Base-by-base conservation (phyloP, 2,329 filamentous ascomycete genomes). In the Clonostachys rhizophaga region DNA sequence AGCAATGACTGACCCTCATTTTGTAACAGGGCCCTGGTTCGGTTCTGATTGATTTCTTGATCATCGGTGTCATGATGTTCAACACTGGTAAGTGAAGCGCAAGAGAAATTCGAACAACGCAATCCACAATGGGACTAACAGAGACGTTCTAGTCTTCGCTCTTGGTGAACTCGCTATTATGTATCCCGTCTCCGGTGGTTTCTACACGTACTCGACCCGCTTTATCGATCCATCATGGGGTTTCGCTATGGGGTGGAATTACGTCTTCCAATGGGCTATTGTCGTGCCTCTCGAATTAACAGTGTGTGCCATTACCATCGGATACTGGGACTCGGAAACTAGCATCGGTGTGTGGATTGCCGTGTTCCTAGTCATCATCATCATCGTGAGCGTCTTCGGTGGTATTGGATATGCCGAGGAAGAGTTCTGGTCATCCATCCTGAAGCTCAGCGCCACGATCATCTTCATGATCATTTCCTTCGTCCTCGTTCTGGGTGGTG, bases 141-240 rank as follows among this genome's bases (percentile, higher is more conserved):
- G 8, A 30, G 10, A 30, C 16, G 9, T 40, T 8, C 8, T 42
- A 62, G 70, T 81, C 51, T 76, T 78, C 54, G 78, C 78, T 51
- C 71, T 82, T 49, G 79, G 78, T 52, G 79, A 82, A 62, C 62
- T 82, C 48, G 74, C 78, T 40, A 72, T 81, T 53, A 70, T 81
- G 63, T 82, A 72, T 52, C 79, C 78, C 16, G 71, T 81, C 56
- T 78, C 76, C 54, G 78, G 78, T 58, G 75, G 75, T 50, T 82
- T 82, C 68, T 81, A 78, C 57, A 76, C 75, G 17, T 81, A 79
- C 65, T 77, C 74, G 34, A 68, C 71, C 41, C 76, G 79, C 45
- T 82, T 83, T 54, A 77, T 83, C 49, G 78, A 79, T 55, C 78
- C 78, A 35, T 74, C 78, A 3, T 81, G 76, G 74, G 72, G 72